Evolutionary conservation across 768 basidiomycete species (phyloP), one percentile per base, ranked within the genome.

Genomic region (Lyophyllum semitale): DNA sequence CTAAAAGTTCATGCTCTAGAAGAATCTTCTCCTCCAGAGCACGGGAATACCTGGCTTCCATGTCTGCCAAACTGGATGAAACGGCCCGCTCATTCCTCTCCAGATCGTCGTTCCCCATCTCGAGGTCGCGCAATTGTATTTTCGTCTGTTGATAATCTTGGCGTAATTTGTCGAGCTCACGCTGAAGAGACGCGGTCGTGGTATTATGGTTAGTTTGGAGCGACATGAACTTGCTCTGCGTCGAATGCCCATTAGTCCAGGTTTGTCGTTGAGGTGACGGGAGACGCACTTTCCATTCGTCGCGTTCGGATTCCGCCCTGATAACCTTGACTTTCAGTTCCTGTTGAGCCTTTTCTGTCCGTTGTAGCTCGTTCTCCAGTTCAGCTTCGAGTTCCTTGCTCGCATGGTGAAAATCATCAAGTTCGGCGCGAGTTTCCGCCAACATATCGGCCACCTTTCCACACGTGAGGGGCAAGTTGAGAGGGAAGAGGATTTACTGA

Each of bases 81-180:
- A 91, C 88, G 48, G 90, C 91, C 26, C 97, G 84, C 67, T 98
- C 96, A 69, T 90, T 95, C 59, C 95, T 82, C 68, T 98, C 97
- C 54, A 99, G 78, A 73, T 98, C 95, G 65, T 99, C 97, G 65
- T 97, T 98, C 44, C 96, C 96, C 85, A 98, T 90, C 73, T 98
- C 96, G 27, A 97, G 77, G 69, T 98, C 93, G 20, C 91, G 84
- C 17, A 94, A 73, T 66, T 89, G 86, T 20, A 89, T 75, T 71
- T 90, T 90, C 57, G 83, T 71, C 47, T 77, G 77, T 66, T 89
- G 88, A 59, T 87, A 80, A 56, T 88, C 85, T 65, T 89, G 85
- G 53, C 93, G 83, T 33, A 91, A 78, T 53, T 82, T 84, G 64
- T 96, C 94, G 42, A 95, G 78, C 71, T 98, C 92, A 54, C 91